phyloP scores from a whole-genome alignment of 1,139 yeast species.

The Yamadazyma pseudoaaseri region DNA sequence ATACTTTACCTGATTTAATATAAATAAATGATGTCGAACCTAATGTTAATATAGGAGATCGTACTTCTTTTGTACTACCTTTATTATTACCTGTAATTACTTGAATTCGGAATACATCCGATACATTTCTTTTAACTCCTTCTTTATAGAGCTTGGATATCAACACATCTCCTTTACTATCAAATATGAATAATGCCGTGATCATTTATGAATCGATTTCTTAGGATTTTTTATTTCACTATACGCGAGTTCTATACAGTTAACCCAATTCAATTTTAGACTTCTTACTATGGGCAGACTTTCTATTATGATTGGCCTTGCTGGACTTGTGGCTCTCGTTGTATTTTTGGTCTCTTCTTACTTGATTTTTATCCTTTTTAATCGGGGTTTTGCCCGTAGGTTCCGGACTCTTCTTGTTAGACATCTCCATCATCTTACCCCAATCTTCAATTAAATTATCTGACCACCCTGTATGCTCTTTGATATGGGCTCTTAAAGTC shows the following conservation, averaged over 20 bases:
- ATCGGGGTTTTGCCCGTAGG: background rate
- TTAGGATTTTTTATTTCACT: background rate
- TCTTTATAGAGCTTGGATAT: conserved; percentile 73
- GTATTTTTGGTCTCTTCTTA: conserved; percentile 13
- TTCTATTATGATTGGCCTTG: conserved; percentile 64
- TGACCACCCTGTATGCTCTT: conserved; percentile 60
- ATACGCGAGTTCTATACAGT: background rate
- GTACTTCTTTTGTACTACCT: conserved; percentile 32
- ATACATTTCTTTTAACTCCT: conserved; percentile 61
- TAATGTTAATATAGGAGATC: conserved; percentile 80
- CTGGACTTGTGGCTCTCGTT: conserved; percentile 59
- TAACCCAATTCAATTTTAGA: conserved; percentile 5
- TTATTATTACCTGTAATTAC: conserved; percentile 57
- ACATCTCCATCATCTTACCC: conserved; percentile 62
- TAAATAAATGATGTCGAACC: conserved; percentile 93
- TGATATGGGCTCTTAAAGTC: conserved; percentile 50
- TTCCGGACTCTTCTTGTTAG: conserved; percentile 3
- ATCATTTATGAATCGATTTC: too few species aligned
- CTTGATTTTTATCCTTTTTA: conserved; percentile 3
- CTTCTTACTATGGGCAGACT: conserved; percentile 59
- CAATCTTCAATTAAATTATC: conserved; percentile 95
- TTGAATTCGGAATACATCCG: conserved; percentile 91
- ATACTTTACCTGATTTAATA: conserved; percentile 65
- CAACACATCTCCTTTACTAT: conserved; percentile 81
- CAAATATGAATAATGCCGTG: conserved; percentile 74